Evolutionary conservation across 768 basidiomycete species (phyloP).

Genomic region (Phaffia australis): DNA sequence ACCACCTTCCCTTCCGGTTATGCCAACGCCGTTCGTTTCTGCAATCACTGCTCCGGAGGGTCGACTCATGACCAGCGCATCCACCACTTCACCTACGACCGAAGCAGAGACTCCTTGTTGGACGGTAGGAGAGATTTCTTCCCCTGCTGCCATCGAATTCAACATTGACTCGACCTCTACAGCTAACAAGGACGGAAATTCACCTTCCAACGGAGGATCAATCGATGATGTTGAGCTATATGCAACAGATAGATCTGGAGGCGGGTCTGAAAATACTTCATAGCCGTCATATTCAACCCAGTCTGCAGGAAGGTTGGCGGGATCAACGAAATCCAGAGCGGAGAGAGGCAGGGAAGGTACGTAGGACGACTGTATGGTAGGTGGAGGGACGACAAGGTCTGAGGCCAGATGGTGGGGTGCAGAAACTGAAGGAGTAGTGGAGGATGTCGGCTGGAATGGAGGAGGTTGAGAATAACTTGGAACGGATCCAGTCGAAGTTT

Average conservation of each 20-base stretch:
- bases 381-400: background rate
- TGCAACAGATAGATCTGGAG: constrained; percentile 11
- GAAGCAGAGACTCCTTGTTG: background rate
- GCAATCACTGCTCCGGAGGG: no score
- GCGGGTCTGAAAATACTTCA: constrained; percentile 14
- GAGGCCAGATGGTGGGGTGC: background rate
- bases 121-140: background rate
- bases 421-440: background rate
- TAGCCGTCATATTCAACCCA: constrained; percentile 23
- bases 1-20: background rate
- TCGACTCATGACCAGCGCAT: no score
- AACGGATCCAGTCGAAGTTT: constrained; percentile 9
- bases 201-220: constrained; percentile 23
- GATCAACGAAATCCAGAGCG: constrained; percentile 1
- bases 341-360: background rate
- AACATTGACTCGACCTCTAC: constrained; percentile 11
- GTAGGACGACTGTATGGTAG: background rate
- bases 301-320: constrained; percentile 8
- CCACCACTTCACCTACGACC: no score
- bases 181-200: background rate
- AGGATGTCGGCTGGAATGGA: background rate
- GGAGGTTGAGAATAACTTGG: background rate
- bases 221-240: constrained; percentile 6
- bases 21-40: no score
- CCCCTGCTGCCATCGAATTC: constrained; percentile 11